Evolutionary conservation across 108 stramenopile species (phyloP), one percentile per base, ranked within the genome.

Genomic region (Epipyxis sp.): DNA sequence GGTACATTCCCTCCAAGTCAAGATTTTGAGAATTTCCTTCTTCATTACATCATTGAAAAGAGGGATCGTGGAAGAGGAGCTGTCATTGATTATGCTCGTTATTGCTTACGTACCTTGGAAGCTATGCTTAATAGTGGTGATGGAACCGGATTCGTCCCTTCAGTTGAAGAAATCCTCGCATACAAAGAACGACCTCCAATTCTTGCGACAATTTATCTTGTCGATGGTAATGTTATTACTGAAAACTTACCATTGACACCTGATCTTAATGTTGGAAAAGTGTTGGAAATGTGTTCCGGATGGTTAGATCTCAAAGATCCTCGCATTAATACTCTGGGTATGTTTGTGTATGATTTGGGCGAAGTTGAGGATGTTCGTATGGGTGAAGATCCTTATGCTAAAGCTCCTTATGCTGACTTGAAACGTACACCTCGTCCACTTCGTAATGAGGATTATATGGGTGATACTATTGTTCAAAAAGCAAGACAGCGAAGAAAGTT

Each of bases 161-260:
- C 58, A 43, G 86, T 89, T 10, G 87, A 89, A 40, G 89, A 89
- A 80, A 89, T 89, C 59, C 80, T 76, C 59, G 89, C 89, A 27
- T 89, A 89, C 86, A 89, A 88, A 86, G 87, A 89, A 82, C 80
- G 89, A 30, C 89, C 89, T 20, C 89, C 89, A 37, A 83, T 89
- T 43, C 69, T 89, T 32, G 87, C 89, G 0, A 89, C 87, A 32
- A 87, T 89, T 69, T 85, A 88, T 69, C 81, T 89, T 32, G 87
- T 89, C 30, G 87, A 89, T 80, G 87, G 87, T 32, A 77, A 77
- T 0, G 81, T 85, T 20, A 79, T 89, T 32, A 89, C 87, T 10
- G 87, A 87, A 81, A 87, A 89, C 39, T 80, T 89, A 39, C 89
- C 89, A 40, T 81, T 89, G 1, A 88, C 89, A 3, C 89, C 89